phyloP scores from a whole-genome alignment of 768 basidiomycete genomes.

The Rubroboletus satanas region DNA sequence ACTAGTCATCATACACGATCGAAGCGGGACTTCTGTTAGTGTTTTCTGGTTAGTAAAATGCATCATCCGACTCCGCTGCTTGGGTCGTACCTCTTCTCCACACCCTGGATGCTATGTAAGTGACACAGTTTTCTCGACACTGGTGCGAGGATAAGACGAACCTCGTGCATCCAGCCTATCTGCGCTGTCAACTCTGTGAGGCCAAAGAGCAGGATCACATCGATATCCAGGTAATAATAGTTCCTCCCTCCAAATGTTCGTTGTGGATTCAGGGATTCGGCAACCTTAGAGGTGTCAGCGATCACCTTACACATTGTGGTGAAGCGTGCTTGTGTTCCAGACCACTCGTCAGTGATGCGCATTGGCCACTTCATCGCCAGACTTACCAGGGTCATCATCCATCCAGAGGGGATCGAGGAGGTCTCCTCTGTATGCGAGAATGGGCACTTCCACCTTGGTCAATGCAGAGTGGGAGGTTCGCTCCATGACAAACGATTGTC shows the following conservation, averaged over 20 bases:
- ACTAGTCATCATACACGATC: constrained; percentile 18
- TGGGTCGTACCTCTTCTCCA: constrained; percentile 11
- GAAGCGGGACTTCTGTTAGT: constrained; percentile 18
- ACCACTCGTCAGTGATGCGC: background rate
- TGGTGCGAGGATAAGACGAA: background rate
- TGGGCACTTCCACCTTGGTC: background rate
- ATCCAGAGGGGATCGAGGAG: constrained; percentile 5
- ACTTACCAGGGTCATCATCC: constrained; percentile 15
- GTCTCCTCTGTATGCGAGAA: constrained; percentile 20
- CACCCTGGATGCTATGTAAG: constrained; percentile 12
- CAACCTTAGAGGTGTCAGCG: constrained; percentile 10
- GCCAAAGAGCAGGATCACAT: constrained; percentile 40
- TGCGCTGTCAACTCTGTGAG: constrained; percentile 45
- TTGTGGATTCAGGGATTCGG: background rate
- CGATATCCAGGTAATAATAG: constrained; percentile 22
- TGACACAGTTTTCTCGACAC: background rate
- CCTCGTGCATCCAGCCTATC: constrained; percentile 38
- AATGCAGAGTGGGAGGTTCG: background rate
- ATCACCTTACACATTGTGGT: constrained; percentile 9
- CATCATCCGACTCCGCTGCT: background rate
- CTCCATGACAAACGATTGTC: constrained; percentile 4
- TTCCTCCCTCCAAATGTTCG: background rate
- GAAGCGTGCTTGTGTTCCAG: constrained; percentile 1
- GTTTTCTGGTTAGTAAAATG: background rate
- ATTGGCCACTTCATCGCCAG: background rate